phyloP scores from a whole-genome alignment of 1,284 basidiomycete genomes.

The Trichosporon asahii region DNA sequence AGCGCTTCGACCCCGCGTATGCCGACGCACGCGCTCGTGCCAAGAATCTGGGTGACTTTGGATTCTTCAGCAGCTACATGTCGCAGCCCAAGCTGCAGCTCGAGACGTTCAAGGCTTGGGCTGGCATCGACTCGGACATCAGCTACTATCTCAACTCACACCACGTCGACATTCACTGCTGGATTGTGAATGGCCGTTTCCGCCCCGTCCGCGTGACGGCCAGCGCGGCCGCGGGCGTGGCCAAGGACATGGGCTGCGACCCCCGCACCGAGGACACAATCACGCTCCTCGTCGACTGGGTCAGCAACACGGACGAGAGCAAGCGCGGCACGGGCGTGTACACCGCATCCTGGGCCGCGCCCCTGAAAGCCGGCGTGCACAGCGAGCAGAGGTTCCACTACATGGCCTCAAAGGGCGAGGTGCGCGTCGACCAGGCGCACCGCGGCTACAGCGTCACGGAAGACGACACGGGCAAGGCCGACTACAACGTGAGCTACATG shows the following conservation, averaged over 20 bases:
- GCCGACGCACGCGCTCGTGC: conserved; percentile 76
- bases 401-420: conserved; percentile 82
- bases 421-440: conserved; percentile 86
- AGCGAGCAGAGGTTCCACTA: conserved; percentile 91
- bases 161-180: conserved; percentile 73
- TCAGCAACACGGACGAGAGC: conserved; percentile 65
- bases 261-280: conserved; percentile 84
- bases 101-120: conserved; percentile 90
- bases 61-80: conserved; percentile 71
- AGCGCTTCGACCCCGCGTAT: conserved; percentile 82
- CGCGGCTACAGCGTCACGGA: conserved; percentile 85
- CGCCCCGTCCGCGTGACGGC: conserved; percentile 77
- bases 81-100: conserved; percentile 91
- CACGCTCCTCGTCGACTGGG: conserved; percentile 89
- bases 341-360: conserved; percentile 70
- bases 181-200: conserved; percentile 76
- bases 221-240: conserved; percentile 79
- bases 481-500: conserved; percentile 24
- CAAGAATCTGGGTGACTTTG: conserved; percentile 77
- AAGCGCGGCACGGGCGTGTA: conserved; percentile 65
- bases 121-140: conserved; percentile 87
- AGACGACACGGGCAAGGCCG: conserved; percentile 64
- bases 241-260: conserved; percentile 66
- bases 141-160: conserved; percentile 88
- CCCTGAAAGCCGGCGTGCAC: conserved; percentile 59